Percentiles rank a stretch among this genome's conserved stretches.
These are phyloP conservation scores for Picochlorum sp. DNA, from an alignment of 139 green algal species.

Conservation along the genomic window DNA sequence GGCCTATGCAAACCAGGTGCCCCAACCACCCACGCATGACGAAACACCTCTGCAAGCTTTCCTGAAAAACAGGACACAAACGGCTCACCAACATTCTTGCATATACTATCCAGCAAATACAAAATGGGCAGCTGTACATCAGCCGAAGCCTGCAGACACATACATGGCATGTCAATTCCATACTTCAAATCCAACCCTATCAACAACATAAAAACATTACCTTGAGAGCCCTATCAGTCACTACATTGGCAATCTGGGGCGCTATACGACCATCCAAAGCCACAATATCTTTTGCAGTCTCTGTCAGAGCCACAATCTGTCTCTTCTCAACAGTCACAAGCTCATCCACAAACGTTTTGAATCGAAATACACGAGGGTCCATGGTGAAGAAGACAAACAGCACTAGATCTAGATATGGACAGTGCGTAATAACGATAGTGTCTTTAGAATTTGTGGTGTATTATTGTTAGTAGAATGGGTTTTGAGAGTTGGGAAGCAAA, in stretches of 20 bases:
- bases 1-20: constrained; percentile 19
- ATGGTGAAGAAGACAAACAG: background rate
- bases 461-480: background rate
- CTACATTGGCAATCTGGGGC: constrained; percentile 11
- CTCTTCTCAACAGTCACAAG: constrained; percentile 24
- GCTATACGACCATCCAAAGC: constrained; percentile 9
- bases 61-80: constrained; percentile 45
- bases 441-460: background rate
- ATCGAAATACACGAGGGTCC: constrained; percentile 7
- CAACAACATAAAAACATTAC: constrained; percentile 5
- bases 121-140: constrained; percentile 57
- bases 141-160: constrained; percentile 9
- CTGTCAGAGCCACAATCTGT: constrained; percentile 25
- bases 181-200: background rate
- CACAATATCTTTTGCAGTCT: constrained; percentile 23
- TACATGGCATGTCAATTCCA: background rate
- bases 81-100: constrained; percentile 58
- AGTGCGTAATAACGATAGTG: no score
- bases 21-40: constrained; percentile 32
- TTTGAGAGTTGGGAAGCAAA: background rate
- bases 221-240: constrained; percentile 21
- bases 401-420: background rate
- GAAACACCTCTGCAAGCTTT: constrained; percentile 21
- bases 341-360: constrained; percentile 17
- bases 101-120: constrained; percentile 73